Evolutionary conservation across 805 yeast genomes (phyloP).

Genomic region (Kodamaea laetipori): DNA sequence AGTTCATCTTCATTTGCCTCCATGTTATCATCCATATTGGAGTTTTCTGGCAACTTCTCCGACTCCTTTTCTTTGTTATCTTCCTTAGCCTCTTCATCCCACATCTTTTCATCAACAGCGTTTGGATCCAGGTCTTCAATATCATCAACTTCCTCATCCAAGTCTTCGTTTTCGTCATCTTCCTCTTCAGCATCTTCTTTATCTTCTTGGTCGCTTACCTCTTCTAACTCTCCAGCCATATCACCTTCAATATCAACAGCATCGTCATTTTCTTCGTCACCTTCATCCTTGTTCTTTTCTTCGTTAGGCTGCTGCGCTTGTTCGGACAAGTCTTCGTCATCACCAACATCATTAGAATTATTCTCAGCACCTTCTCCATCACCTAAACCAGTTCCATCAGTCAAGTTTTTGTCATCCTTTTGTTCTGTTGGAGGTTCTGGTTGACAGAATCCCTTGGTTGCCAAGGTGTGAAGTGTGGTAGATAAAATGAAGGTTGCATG

Average conservation of each 20-base stretch:
- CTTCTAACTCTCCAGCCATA: slow-evolving; percentile 92
- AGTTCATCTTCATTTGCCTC: slow-evolving; percentile 45
- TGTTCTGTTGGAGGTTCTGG: slow-evolving; percentile 78
- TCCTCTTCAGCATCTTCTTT: slow-evolving; percentile 49
- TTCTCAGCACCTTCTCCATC: slow-evolving; percentile 88
- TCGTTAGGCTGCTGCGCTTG: slow-evolving; percentile 73
- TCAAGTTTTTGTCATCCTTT: slow-evolving; percentile 59
- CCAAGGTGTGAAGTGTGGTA: slow-evolving; percentile 56
- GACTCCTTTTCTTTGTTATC: slow-evolving; percentile 76
- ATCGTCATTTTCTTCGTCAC: slow-evolving; percentile 72
- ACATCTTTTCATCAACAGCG: slow-evolving; percentile 95
- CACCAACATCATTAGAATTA: slow-evolving; percentile 81
- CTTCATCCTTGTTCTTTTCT: slow-evolving; percentile 60
- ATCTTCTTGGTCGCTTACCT: slow-evolving; percentile 65
- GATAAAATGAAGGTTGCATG: slow-evolving; percentile 64
- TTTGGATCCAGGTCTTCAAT: slow-evolving; percentile 89
- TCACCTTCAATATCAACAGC: slow-evolving; percentile 96
- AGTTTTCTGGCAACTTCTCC: slow-evolving; percentile 63
- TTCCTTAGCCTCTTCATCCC: slow-evolving; percentile 89
- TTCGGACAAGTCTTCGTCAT: slow-evolving; percentile 86
- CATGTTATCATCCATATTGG: slow-evolving; percentile 38
- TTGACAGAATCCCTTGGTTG: slow-evolving; percentile 86
- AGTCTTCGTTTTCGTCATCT: slow-evolving; percentile 52
- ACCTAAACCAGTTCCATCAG: slow-evolving; percentile 90
- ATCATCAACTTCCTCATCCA: slow-evolving; percentile 89